Evolutionary conservation across 805 yeast species (phyloP).

Genomic region (Barnettozyma sucrosica): DNA sequence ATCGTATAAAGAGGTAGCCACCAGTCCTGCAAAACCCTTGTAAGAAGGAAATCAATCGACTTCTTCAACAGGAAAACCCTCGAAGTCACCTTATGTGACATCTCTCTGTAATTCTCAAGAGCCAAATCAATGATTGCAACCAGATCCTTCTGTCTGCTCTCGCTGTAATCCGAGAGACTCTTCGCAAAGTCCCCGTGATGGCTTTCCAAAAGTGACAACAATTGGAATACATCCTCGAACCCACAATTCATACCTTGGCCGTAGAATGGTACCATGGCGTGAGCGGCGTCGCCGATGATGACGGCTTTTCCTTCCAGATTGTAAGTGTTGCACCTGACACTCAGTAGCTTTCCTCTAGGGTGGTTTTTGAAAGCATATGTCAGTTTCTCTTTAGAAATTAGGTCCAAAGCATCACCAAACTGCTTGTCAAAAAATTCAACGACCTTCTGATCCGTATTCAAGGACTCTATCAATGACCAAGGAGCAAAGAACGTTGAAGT

Average conservation of each 20-base stretch:
- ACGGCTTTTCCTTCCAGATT: constrained; percentile 57
- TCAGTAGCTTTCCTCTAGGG: constrained; percentile 77
- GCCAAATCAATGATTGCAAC: constrained; percentile 75
- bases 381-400: constrained; percentile 58
- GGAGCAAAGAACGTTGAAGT: constrained; percentile 89
- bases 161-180: constrained; percentile 14
- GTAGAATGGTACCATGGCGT: constrained; percentile 96
- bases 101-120: constrained; percentile 74
- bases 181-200: constrained; percentile 3
- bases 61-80: constrained; percentile 58
- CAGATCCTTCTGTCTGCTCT: constrained; percentile 53
- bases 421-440: constrained; percentile 48
- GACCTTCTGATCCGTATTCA: constrained; percentile 40
- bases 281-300: constrained; percentile 89
- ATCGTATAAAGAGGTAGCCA: constrained; percentile 90
- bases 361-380: constrained; percentile 45
- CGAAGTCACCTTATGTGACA: constrained; percentile 76
- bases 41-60: constrained; percentile 58
- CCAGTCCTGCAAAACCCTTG: constrained; percentile 47
- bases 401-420: constrained; percentile 68
- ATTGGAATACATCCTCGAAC: constrained; percentile 76
- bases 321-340: constrained; percentile 65
- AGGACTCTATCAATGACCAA: constrained; percentile 54
- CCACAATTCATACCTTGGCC: constrained; percentile 98
- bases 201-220: constrained; percentile 37